Evolutionary conservation across 345 rosid species (phyloP).

Genomic region (Melaleuca quinquenervia): DNA sequence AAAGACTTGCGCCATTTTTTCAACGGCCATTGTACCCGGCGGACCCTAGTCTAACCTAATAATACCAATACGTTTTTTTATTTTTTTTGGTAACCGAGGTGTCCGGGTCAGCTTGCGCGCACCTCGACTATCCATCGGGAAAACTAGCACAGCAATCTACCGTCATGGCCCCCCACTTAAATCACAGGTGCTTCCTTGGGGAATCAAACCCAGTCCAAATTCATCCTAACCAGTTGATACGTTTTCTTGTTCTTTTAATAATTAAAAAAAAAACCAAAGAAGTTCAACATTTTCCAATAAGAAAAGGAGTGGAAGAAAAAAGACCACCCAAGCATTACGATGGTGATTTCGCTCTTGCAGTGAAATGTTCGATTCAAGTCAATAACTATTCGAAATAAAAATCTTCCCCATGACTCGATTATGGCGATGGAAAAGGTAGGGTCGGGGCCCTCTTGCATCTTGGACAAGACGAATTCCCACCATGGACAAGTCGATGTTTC

Average conservation of each 20-base stretch:
- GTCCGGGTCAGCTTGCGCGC: no score
- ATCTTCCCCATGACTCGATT: not conserved
- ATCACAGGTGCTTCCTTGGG: no score
- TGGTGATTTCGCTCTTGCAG: rapidly evolving
- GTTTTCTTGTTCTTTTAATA: not conserved
- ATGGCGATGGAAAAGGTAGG: no score
- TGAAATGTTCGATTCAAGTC: rapidly evolving
- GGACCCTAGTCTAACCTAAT: not conserved
- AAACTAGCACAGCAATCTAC: no score
- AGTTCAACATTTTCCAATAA: not conserved
- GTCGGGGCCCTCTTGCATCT: not conserved
- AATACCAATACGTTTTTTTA: no score
- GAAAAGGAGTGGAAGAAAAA: not conserved
- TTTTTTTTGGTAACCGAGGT: no score
- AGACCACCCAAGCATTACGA: rapidly evolving
- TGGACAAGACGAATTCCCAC: not conserved
- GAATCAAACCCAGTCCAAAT: no score
- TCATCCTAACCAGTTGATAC: no score
- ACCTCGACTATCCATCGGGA: no score
- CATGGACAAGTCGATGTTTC: not conserved
- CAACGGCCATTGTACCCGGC: not conserved
- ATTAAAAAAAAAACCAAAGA: not conserved
- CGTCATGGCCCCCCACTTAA: no score
- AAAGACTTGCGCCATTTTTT: not conserved
- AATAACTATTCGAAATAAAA: not conserved